These are phyloP conservation scores for Staphylotrichum tortipilum DNA, from an alignment of 495 filamentous ascomycete genomes.

Conservation along the genomic window DNA sequence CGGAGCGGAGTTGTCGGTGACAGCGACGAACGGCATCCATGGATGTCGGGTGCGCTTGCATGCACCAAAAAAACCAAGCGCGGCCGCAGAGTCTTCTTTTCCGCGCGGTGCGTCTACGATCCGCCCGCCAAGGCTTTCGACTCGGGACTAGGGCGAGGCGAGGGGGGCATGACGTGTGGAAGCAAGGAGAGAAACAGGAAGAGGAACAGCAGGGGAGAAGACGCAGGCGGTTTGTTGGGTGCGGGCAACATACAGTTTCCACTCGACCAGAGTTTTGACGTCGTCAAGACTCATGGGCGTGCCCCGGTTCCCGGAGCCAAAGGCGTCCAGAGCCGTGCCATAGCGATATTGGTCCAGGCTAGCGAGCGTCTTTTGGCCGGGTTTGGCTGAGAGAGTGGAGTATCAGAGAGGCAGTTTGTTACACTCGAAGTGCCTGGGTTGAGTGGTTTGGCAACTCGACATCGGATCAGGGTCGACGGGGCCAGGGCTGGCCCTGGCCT, in stretches of 20 bases:
- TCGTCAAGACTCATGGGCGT: conserved; percentile 32
- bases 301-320: conserved; percentile 22
- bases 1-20: no score
- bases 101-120: neutral
- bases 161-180: neutral
- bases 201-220: neutral
- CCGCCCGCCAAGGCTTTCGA: neutral
- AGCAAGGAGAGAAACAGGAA: neutral
- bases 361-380: conserved; percentile 36
- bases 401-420: no score
- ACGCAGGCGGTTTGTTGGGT: no score
- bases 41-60: neutral
- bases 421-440: no score
- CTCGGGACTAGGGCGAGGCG: neutral
- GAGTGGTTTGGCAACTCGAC: no score
- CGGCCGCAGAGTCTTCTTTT: neutral
- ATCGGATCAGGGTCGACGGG: no score
- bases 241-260: conserved; percentile 76
- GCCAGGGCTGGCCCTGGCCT: no score
- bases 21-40: neutral
- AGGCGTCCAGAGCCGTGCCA: conserved; percentile 30
- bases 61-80: no score
- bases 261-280: conserved; percentile 53
- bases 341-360: conserved; percentile 44
- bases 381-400: conserved; percentile 23